Conservation (phyloP, 2,329 filamentous ascomycete species). For the Neonectria coccinea region DNA sequence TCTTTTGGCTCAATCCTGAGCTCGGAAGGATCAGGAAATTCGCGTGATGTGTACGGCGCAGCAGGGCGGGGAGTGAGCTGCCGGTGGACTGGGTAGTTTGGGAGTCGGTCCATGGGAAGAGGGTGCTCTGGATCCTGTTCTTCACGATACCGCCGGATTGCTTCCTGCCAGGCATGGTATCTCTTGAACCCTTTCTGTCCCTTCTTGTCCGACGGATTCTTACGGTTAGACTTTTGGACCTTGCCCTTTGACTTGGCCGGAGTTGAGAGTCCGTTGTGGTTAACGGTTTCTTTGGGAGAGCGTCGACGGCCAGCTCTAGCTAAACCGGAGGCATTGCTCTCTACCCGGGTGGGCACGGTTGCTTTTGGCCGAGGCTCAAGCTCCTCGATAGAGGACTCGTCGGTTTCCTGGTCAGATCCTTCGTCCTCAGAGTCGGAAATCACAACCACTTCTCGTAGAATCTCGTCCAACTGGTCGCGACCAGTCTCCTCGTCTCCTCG, state of each 20-base stretch:
- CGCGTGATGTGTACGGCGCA: conserved; percentile 26
- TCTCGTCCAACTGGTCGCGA: conserved; percentile 74
- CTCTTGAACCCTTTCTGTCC: conserved; percentile 60
- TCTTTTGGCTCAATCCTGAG: conserved; percentile 34
- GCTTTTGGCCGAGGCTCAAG: conserved; percentile 29
- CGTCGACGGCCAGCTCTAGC: conserved; percentile 32
- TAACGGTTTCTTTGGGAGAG: conserved; percentile 33
- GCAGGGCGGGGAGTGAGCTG: conserved; percentile 28
- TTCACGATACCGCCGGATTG: conserved; percentile 49
- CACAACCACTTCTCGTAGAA: conserved; percentile 73
- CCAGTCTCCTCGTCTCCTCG: conserved; percentile 77
- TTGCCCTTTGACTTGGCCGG: conserved; percentile 38
- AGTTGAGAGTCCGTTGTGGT: conserved; percentile 29
- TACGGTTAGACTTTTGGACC: conserved; percentile 46
- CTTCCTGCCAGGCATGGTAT: conserved; percentile 59
- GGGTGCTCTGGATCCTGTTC: conserved; percentile 25
- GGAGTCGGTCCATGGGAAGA: conserved; percentile 27
- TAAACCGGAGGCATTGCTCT: conserved; percentile 30
- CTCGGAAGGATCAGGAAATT: conserved; percentile 36
- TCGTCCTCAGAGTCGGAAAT: conserved; percentile 71
- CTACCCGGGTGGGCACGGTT: conserved; percentile 21
- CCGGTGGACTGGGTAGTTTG: conserved; percentile 21
- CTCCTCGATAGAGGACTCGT: conserved; percentile 49
- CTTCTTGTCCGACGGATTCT: conserved; percentile 47
- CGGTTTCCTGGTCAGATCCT: conserved; percentile 54